Evolutionary conservation across 1,284 basidiomycete genomes (phyloP).

Genomic region (Cryptococcus hybrid): DNA sequence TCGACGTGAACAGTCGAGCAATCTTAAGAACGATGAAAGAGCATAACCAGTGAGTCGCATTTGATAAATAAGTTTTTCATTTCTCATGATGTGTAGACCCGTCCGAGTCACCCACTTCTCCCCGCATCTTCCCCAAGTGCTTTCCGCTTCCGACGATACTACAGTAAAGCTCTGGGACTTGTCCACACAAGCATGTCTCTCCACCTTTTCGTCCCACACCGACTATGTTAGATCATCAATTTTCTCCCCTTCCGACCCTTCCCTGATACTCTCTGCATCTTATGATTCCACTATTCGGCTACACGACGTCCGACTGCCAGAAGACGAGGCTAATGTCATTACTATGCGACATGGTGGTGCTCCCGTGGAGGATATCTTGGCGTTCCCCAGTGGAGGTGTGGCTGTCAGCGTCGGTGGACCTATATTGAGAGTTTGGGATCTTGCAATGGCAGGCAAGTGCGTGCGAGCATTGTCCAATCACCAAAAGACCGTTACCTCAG

Average conservation of each 20-base stretch:
- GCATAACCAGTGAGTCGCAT: slow-evolving; percentile 68
- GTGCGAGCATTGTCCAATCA: slow-evolving; percentile 90
- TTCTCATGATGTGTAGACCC: slow-evolving; percentile 53
- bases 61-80: not conserved
- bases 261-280: slow-evolving; percentile 85
- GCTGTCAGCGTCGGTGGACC: slow-evolving; percentile 87
- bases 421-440: slow-evolving; percentile 92
- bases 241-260: slow-evolving; percentile 76
- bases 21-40: slow-evolving; percentile 88
- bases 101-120: slow-evolving; percentile 96
- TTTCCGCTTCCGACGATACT: slow-evolving; percentile 95
- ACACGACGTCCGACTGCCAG: slow-evolving; percentile 69
- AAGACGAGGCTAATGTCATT: slow-evolving; percentile 57
- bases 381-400: slow-evolving; percentile 86
- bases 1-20: slow-evolving; percentile 92
- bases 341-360: slow-evolving; percentile 64
- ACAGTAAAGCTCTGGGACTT: slow-evolving; percentile 95
- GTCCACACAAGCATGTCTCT: slow-evolving; percentile 76
- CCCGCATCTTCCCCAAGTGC: slow-evolving; percentile 71
- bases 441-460: slow-evolving; percentile 88
- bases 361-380: slow-evolving; percentile 91
- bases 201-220: slow-evolving; percentile 78
- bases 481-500: slow-evolving; percentile 93
- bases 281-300: slow-evolving; percentile 91
- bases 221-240: slow-evolving; percentile 95